Evolutionary conservation across 768 basidiomycete genomes (phyloP).

Genomic region (Leccinum variicolor): DNA sequence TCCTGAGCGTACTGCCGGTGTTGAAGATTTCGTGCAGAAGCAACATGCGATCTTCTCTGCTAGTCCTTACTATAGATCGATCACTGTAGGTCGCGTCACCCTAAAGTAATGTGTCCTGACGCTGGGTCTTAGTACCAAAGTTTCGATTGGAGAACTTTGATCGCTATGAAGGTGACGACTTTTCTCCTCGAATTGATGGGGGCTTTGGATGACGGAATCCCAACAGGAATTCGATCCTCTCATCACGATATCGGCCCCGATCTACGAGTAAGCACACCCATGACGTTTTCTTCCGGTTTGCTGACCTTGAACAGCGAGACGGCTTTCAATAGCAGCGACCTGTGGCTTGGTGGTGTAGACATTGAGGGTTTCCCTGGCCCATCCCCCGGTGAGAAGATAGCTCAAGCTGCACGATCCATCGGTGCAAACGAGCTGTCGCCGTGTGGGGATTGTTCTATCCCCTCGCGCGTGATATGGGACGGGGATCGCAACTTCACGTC

Average conservation of each 20-base stretch:
- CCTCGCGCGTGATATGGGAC: slow-evolving; percentile 41
- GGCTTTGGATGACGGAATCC: neutral
- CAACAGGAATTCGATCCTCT: slow-evolving; percentile 51
- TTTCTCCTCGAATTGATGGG: neutral
- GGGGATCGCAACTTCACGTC: slow-evolving; percentile 59
- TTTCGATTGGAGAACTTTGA: slow-evolving; percentile 77
- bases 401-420: slow-evolving; percentile 64
- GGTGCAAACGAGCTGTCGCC: slow-evolving; percentile 67
- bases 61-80: slow-evolving; percentile 59
- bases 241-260: slow-evolving; percentile 60
- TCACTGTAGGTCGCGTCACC: slow-evolving; percentile 47
- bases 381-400: slow-evolving; percentile 54
- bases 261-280: slow-evolving; percentile 51
- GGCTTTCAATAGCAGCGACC: slow-evolving; percentile 43
- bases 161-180: slow-evolving; percentile 59
- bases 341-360: slow-evolving; percentile 69
- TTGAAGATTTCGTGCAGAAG: slow-evolving; percentile 57
- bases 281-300: neutral
- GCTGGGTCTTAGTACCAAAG: slow-evolving; percentile 60
- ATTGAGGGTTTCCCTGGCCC: slow-evolving; percentile 63
- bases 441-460: slow-evolving; percentile 39
- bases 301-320: slow-evolving; percentile 34
- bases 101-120: neutral
- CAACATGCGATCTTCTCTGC: slow-evolving; percentile 57
- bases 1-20: slow-evolving; percentile 48